Evolutionary conservation across 2,329 filamentous ascomycete species (phyloP).

Genomic region (Fusarium algeriense): DNA sequence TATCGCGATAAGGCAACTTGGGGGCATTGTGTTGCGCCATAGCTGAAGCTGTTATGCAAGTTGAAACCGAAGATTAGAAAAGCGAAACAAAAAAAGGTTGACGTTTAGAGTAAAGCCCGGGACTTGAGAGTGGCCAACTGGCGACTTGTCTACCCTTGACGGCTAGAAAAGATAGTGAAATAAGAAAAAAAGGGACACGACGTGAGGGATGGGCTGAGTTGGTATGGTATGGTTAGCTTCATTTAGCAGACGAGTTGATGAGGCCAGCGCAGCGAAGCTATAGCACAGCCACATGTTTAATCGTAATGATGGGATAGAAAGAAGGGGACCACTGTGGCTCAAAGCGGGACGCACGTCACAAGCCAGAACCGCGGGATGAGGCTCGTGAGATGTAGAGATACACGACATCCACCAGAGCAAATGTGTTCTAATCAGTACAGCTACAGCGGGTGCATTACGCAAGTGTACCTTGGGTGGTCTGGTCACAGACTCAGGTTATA

Average conservation of each 20-base stretch:
- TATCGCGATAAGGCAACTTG: constrained; percentile 85
- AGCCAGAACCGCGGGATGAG: constrained; percentile 16
- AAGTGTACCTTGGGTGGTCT: constrained; percentile 3
- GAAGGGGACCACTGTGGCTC: constrained; percentile 23
- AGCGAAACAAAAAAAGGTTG: constrained; percentile 13
- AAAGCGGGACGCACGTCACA: constrained; percentile 36
- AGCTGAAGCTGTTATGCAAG: constrained; percentile 27
- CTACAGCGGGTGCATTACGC: constrained; percentile 7
- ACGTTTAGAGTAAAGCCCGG: constrained; percentile 21
- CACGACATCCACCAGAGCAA: background rate
- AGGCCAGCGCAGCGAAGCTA: constrained; percentile 50
- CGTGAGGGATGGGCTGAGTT: constrained; percentile 39
- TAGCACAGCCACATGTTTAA: constrained; percentile 45
- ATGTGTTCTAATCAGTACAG: background rate
- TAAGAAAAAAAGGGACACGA: constrained; percentile 40
- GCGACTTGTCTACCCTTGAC: constrained; percentile 39
- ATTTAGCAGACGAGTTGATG: constrained; percentile 39
- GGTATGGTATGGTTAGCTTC: constrained; percentile 35
- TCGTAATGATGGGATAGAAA: constrained; percentile 25
- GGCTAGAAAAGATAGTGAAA: constrained; percentile 28
- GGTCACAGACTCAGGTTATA: too few species aligned
- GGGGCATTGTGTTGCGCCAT: constrained; percentile 55
- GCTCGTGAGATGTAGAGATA: constrained; percentile 22
- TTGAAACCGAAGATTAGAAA: constrained; percentile 16
- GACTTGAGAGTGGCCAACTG: constrained; percentile 34